Evolutionary conservation across 768 basidiomycete species (phyloP), one percentile per base, ranked within the genome.

Genomic region (Hortiboletus campestris): DNA sequence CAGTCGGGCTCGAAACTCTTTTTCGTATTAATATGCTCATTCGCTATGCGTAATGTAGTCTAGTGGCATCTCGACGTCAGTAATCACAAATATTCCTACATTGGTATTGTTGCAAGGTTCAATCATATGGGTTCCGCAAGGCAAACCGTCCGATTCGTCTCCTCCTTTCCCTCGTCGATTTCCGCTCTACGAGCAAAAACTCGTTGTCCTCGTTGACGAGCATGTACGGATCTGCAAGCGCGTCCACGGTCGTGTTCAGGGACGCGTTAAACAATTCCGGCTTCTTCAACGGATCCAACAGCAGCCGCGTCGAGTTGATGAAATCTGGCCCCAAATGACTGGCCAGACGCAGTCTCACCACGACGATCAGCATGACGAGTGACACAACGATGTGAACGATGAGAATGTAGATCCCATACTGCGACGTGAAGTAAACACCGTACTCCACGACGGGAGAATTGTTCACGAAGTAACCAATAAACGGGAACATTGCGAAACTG

Each of bases 381-480:
- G 63, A 64, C 13, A 43, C 55, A 38, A 46, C 7, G 32, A 64
- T 57, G 43, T 64, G n/a, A 36, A 36, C 2, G 12, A 53, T 41
- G 32, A 64, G 50, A 13, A 61, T 46, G 41, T 46, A 45, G 31
- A 46, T 12, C 51, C 29, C 51, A 42, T 36, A 54, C 4, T 22
- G 20, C 19, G 51, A 9, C 0, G 25, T 41, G 5, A 53, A 36
- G 2, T 2, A 5, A 12, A 11, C 12, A 29, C 19, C 14, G 16
- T 41, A 35, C 34, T 2, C 0, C 12, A 39, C 42, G 31, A 25
- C 2, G 20, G 36, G 32, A 35, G 51, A 25, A 25, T 4, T 17
- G 8, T 1, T 0, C 16, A 10, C 7, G 14, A 2, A 13, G 20
- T 1, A 0, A 1, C n/a, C 12, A 2, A 12, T 40, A 6, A 13